Base-by-base conservation (phyloP, 225 moss, liverwort and hornwort species). In the Ulota crispa region DNA sequence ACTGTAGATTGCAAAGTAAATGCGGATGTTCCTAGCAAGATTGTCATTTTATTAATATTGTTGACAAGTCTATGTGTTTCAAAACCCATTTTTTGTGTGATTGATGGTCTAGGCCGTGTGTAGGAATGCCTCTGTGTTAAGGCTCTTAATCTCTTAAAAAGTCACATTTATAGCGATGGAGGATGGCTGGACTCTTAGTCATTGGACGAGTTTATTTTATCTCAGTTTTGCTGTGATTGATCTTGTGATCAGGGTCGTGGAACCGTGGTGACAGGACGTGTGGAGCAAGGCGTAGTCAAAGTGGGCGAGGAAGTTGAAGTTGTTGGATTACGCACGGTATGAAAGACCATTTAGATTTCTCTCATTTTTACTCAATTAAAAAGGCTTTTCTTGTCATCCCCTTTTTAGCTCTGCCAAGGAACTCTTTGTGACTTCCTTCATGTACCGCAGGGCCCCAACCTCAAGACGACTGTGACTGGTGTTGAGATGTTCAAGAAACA, bases 401-500 rank as follows among this genome's bases (percentile, higher is more conserved):
- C 68, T 56, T 81, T 47, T 60, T 24, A 56, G 21, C 59, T 70
- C 60, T 60, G 60, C 20, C 28, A 50, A 39, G 52, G 7, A 39
- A 34, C 11, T 70, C 54, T n/a, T 12, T 62, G 70, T 27, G 53
- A 32, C 63, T 63, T 43, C 20, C 63, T 63, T 34, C 64, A 47
- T 86, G 27, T 43, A 68, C 64, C 54, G 57, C 85, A 90, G 81
- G 92, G 92, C 12, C 82, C 88, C 67, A 79, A 85, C 39, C 84
- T 86, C 7, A 89, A 92, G 83, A 93, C 95, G 63, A 92, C 91
- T 62, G 93, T 93, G 41, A 95, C 95, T 55, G 95, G 95, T 62
- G 92, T 95, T n/a, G 95, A 95, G 78, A 95, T 95, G 95, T 95
- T 95, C 78, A 93, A 95, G 89, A 95, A 95, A 80, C 82, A 89